A percentile compares a stretch with the other conserved stretches of the same genome.
phyloP scores from a whole-genome alignment of 768 basidiomycete genomes.

The Russula dissimulans region DNA sequence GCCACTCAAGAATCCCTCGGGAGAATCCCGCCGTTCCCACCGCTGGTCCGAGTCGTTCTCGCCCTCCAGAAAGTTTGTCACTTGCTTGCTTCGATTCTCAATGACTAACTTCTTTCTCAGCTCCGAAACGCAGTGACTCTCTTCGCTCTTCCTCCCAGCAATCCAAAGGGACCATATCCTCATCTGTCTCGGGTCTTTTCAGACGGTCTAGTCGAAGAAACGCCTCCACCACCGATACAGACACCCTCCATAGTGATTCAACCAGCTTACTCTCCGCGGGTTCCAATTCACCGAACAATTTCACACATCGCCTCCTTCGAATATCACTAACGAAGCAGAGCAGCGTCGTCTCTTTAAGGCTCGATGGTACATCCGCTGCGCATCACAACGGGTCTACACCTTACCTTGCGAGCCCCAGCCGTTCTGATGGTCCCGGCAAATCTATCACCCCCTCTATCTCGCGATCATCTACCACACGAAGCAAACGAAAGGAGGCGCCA shows the following conservation, averaged over 20 bases:
- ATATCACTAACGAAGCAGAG: constrained; percentile 39
- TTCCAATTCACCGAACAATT: constrained; percentile 19
- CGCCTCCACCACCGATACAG: constrained; percentile 19
- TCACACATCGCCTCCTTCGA: constrained; percentile 23
- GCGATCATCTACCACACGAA: constrained; percentile 30
- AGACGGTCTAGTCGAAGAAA: constrained; percentile 27
- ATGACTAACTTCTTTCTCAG: constrained; percentile 16
- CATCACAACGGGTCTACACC: constrained; percentile 28
- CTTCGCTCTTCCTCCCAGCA: constrained; percentile 27
- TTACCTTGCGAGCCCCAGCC: constrained; percentile 22
- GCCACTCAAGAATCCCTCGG: constrained; percentile 47
- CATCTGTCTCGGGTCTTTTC: constrained; percentile 30
- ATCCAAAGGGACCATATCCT: constrained; percentile 28
- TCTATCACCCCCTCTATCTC: constrained; percentile 24
- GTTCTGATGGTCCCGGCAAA: constrained; percentile 18
- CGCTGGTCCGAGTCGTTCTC: constrained; percentile 20
- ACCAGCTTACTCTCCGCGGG: constrained; percentile 25
- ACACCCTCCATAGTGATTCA: constrained; percentile 22
- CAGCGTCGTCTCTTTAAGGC: constrained; percentile 40
- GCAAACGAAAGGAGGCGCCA: constrained; percentile 11
- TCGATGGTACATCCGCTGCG: constrained; percentile 34
- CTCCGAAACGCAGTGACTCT: constrained; percentile 19
- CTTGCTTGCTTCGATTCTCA: not conserved
- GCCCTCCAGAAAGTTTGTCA: constrained; percentile 1
- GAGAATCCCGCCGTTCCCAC: constrained; percentile 58